Evolutionary conservation across 495 filamentous ascomycete genomes (phyloP).

Genomic region (Xylaria palmicola): DNA sequence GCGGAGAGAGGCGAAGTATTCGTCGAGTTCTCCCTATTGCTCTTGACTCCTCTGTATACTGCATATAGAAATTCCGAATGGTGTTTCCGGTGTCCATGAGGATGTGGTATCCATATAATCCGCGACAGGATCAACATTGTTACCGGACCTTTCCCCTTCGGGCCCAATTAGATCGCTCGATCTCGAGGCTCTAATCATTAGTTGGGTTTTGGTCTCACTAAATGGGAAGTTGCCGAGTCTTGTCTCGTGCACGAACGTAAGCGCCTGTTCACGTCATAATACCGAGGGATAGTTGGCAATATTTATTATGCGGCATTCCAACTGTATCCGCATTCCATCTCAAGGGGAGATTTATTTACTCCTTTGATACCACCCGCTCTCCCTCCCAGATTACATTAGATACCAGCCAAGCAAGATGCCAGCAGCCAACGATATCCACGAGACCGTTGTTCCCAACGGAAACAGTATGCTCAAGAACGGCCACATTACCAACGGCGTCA

Average conservation of each 20-base stretch:
- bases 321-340: neutral
- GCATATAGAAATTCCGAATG: neutral
- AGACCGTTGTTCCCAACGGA: neutral
- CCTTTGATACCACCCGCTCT: neutral
- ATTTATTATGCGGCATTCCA: neutral
- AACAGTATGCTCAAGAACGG: neutral
- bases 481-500: neutral
- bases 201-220: neutral
- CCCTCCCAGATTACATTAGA: neutral
- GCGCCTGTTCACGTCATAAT: neutral
- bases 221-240: constrained; percentile 1
- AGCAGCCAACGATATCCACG: neutral
- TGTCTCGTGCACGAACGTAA: neutral
- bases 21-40: no score
- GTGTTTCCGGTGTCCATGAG: neutral
- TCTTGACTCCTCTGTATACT: neutral
- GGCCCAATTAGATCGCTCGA: neutral
- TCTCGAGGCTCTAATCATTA: neutral
- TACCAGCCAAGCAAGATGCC: neutral
- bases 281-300: neutral
- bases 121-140: neutral
- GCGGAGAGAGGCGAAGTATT: no score
- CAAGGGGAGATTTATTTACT: neutral
- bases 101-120: neutral
- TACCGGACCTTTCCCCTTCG: neutral